A percentile compares a stretch with the other conserved stretches of the same genome.
These are phyloP conservation scores for Multifurca ochricompacta DNA, from an alignment of 768 basidiomycete species.

Conservation along the genomic window DNA sequence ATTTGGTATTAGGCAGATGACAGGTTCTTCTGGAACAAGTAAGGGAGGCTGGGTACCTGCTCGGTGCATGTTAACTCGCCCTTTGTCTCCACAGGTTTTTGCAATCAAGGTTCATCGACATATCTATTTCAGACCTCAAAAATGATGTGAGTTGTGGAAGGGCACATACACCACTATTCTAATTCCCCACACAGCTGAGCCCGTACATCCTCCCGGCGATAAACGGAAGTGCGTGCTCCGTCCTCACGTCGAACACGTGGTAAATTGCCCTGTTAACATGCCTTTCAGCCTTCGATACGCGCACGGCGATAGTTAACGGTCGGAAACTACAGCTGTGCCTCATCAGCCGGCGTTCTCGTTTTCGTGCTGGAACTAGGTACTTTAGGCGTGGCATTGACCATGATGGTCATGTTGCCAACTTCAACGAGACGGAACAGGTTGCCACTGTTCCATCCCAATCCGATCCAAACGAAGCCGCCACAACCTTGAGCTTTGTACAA, in stretches of 20 bases:
- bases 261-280: not conserved
- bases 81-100: conserved; percentile 34
- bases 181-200: conserved; percentile 50
- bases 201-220: conserved; percentile 87
- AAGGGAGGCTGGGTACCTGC: conserved; percentile 20
- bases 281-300: conserved; percentile 73
- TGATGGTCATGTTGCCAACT: conserved; percentile 89
- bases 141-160: conserved; percentile 50
- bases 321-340: conserved; percentile 76
- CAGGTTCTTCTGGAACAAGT: conserved; percentile 98
- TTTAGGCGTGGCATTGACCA: conserved; percentile 90
- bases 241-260: conserved; percentile 1
- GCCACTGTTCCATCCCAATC: conserved; percentile 62
- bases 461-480: conserved; percentile 42
- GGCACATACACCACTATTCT: conserved; percentile 2
- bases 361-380: conserved; percentile 94
- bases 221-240: conserved; percentile 74
- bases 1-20: conserved; percentile 63
- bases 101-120: conserved; percentile 55
- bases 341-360: conserved; percentile 89
- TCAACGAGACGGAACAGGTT: conserved; percentile 97
- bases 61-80: conserved; percentile 8
- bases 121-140: conserved; percentile 39
- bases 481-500: conserved; percentile 83
- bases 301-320: conserved; percentile 65